Evolutionary conservation across 495 filamentous ascomycete species (phyloP).

Genomic region (Aspergillus taichungensis): DNA sequence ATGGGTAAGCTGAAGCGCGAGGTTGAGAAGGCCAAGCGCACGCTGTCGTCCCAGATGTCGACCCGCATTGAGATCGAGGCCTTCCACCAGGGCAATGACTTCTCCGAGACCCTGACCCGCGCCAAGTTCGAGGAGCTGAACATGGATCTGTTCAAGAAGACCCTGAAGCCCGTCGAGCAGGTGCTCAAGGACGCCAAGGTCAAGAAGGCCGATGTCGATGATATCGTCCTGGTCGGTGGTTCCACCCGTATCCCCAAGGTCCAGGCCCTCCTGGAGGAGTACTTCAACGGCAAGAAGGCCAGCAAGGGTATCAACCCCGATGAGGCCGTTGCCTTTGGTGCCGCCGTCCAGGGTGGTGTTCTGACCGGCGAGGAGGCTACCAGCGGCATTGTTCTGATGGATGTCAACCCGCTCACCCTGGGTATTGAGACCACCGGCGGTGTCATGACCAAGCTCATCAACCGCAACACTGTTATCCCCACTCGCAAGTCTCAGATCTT

Average conservation of each 20-base stretch:
- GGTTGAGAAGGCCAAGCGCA: slow-evolving; percentile 99
- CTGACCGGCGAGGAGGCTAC: slow-evolving; percentile 79
- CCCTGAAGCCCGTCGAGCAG: slow-evolving; percentile 97
- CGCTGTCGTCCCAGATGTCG: slow-evolving; percentile 96
- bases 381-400: slow-evolving; percentile 79
- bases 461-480: slow-evolving; percentile 90
- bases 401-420: slow-evolving; percentile 95
- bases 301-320: slow-evolving; percentile 99
- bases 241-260: slow-evolving; percentile 98
- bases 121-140: slow-evolving; percentile 99
- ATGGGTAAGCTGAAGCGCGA: slow-evolving; percentile 99
- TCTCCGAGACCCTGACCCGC: slow-evolving; percentile 95
- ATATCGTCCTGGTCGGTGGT: slow-evolving; percentile 87
- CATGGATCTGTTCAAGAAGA: slow-evolving; percentile 97
- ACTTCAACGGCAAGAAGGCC: slow-evolving; percentile 87
- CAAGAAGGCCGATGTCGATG: slow-evolving; percentile 76
- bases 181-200: slow-evolving; percentile 88
- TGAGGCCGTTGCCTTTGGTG: slow-evolving; percentile 95
- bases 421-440: slow-evolving; percentile 98
- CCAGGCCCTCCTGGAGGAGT: slow-evolving; percentile 88
- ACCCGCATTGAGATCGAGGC: slow-evolving; percentile 97
- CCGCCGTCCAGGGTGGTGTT: slow-evolving; percentile 94
- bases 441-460: slow-evolving; percentile 97
- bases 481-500: slow-evolving; percentile 97
- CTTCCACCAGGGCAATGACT: slow-evolving; percentile 94